Evolutionary conservation across 2,329 filamentous ascomycete genomes (phyloP), one percentile per base, ranked within the genome.

Genomic region (Aspergillus sp.): DNA sequence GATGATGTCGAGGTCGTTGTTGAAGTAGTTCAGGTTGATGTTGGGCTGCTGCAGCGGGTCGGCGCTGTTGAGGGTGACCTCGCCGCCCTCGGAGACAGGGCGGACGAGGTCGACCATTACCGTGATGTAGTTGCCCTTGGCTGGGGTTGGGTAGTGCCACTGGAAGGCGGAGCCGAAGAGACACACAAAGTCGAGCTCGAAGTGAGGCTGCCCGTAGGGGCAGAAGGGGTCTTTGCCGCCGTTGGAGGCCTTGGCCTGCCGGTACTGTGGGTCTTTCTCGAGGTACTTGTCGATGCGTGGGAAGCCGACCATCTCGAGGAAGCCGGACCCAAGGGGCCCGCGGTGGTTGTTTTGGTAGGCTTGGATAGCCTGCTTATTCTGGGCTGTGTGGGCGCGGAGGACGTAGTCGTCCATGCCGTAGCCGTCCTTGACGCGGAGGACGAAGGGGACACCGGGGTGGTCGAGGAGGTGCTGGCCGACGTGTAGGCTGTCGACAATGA

Each of bases 161-260:
- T 81, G 79, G 70, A 81, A 82, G 0, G 78, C 78, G 11, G 72
- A 71, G 41, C 78, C 71, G 66, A 87, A 87, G 75, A 87, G 79
- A 52, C 77, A 74, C 11, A 88, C 80, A 63, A 87, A 87, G 70
- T 87, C 84, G 34, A 85, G 76, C 70, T 86, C 83, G 61, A 86
- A 85, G 61, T 86, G 83, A 24, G 84, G 83, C 68, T 86, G 82
- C 6, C 82, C 83, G 3, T 71, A 75, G 0, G 83, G 83, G 2
- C 78, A 78, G 64, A 85, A 85, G 2, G 83, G 83, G 54, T 86
- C 83, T 0, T 68, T 53, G 2, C 70, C 71, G 9, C 68, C 74
- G 52, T 80, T 79, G 3, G 67, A 62, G 11, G 69, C 71, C 59
- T 79, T 79, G 49, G 69, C 73, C 13, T 72, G 70, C 8, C 70